Conservation (phyloP, 169 alveolate species). For the Eimeria maxima region DNA sequence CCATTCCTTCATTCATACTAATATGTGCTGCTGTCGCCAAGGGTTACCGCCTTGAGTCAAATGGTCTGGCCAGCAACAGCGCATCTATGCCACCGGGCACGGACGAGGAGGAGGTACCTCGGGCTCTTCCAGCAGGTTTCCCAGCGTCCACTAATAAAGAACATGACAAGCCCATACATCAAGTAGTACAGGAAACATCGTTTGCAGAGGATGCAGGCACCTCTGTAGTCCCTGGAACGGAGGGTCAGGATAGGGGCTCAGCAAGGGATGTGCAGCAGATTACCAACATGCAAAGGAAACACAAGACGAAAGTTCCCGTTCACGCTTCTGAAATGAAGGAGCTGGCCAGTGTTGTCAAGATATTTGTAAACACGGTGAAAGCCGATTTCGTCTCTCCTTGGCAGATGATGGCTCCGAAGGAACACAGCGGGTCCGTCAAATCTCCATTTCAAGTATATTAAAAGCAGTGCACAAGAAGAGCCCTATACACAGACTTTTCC, state of each 20-base stretch:
- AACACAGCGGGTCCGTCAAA: constrained; percentile 87
- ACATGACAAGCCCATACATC: neutral
- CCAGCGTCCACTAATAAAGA: neutral
- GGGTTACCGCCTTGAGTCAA: neutral
- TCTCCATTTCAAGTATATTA: neutral
- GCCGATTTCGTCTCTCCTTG: constrained; percentile 92
- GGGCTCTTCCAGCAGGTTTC: neutral
- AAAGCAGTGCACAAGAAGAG: neutral
- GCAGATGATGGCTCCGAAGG: constrained; percentile 90
- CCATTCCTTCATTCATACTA: neutral
- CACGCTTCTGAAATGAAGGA: constrained; percentile 39
- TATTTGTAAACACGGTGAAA: constrained; percentile 88
- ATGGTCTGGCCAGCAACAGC: neutral
- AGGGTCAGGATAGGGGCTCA: neutral
- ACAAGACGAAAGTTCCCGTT: neutral
- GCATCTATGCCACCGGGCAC: neutral
- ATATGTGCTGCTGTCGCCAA: neutral
- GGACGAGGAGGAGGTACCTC: neutral
- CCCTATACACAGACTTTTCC: too few relatives aligned
- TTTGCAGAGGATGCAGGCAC: neutral
- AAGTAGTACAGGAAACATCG: neutral
- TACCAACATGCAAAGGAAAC: neutral
- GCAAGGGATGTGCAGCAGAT: neutral
- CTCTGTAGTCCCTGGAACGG: neutral
- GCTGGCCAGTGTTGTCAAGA: constrained; percentile 87